These are phyloP conservation scores for Huiozyma naganishii DNA, from an alignment of 805 yeast species.

Conservation along the genomic window DNA sequence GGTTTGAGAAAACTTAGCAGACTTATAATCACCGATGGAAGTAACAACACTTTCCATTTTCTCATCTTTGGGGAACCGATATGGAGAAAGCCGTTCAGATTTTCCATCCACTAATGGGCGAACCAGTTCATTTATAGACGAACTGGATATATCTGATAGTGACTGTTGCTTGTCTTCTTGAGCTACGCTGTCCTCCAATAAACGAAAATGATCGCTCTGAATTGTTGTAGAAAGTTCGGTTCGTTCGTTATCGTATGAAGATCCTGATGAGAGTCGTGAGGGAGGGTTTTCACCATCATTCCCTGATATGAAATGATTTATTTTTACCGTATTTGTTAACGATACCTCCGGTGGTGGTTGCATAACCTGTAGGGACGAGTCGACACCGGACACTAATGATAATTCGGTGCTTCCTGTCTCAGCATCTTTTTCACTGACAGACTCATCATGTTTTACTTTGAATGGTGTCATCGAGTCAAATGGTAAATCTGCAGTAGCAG, in stretches of 20 bases:
- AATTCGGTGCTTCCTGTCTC: constrained; percentile 1
- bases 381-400: background rate
- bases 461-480: constrained; percentile 15
- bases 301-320: constrained; percentile 11
- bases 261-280: constrained; percentile 18
- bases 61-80: no score
- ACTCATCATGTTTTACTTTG: background rate
- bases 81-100: constrained; percentile 1
- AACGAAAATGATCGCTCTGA: constrained; percentile 9
- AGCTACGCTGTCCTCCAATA: constrained; percentile 4
- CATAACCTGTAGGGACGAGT: constrained; percentile 8
- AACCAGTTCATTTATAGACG: background rate
- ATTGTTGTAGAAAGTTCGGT: constrained; percentile 14
- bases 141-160: background rate
- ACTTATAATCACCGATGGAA: constrained; percentile 17
- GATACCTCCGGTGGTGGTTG: constrained; percentile 22
- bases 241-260: constrained; percentile 16
- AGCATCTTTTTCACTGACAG: constrained; percentile 1
- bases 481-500: constrained; percentile 17
- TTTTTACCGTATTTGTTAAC: constrained; percentile 15
- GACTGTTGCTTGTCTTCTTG: background rate
- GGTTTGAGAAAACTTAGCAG: background rate
- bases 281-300: constrained; percentile 3
- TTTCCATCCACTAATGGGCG: background rate
- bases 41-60: constrained; percentile 19